phyloP scores from a whole-genome alignment of 768 basidiomycete genomes.

The Rhodotorula babjevae region DNA sequence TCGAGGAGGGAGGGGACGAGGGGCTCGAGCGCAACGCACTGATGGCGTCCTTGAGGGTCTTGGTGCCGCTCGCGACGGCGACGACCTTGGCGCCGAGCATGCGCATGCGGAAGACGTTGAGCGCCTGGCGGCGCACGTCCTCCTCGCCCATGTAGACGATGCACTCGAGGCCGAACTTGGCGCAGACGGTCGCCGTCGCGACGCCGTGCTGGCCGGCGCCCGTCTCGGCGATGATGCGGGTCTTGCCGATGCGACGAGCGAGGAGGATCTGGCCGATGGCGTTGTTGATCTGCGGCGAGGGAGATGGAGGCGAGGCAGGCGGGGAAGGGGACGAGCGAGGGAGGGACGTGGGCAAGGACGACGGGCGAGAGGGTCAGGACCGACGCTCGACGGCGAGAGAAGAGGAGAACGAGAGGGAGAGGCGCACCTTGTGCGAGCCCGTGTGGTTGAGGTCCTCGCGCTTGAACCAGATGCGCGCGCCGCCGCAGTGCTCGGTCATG shows the following conservation, averaged over 20 bases:
- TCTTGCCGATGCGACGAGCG: slow-evolving; percentile 90
- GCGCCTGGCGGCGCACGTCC: slow-evolving; percentile 87
- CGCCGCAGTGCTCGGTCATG: slow-evolving; percentile 80
- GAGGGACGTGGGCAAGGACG: too few relatives aligned
- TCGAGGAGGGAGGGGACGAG: not conserved
- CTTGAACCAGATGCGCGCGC: slow-evolving; percentile 97
- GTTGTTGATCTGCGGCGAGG: slow-evolving; percentile 72
- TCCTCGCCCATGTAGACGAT: slow-evolving; percentile 97
- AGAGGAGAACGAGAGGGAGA: not conserved
- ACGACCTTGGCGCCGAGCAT: slow-evolving; percentile 96
- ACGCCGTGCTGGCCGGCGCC: slow-evolving; percentile 99
- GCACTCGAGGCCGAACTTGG: slow-evolving; percentile 91
- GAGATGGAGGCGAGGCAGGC: slow-evolving; percentile 71
- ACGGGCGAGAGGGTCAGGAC: too few relatives aligned
- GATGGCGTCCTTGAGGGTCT: slow-evolving; percentile 94
- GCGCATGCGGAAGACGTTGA: slow-evolving; percentile 96
- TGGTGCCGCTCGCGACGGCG: slow-evolving; percentile 86
- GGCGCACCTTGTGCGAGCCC: slow-evolving; percentile 74
- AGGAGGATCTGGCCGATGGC: slow-evolving; percentile 93
- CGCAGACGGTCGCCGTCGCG: slow-evolving; percentile 96
- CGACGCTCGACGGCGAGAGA: too few relatives aligned
- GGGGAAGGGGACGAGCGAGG: slow-evolving; percentile 49
- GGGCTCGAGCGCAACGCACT: slow-evolving; percentile 46
- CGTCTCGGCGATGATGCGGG: slow-evolving; percentile 94
- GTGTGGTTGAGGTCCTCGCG: slow-evolving; percentile 95